phyloP scores from a whole-genome alignment of 139 green algal species.

The Trebouxia sp. region DNA sequence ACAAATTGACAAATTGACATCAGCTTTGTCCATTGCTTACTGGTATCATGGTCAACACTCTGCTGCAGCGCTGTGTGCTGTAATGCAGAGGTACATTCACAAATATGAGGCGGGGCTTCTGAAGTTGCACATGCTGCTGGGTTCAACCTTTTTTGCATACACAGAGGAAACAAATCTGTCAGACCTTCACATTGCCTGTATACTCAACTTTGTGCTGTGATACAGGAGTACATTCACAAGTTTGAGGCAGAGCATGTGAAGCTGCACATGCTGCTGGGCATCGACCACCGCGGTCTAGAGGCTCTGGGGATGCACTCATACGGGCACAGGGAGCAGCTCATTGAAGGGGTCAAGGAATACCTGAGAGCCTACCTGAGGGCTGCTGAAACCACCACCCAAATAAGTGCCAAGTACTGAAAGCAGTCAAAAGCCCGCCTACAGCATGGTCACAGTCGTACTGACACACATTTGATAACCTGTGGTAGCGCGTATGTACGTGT shows the following conservation, averaged over 20 bases:
- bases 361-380: slow-evolving; percentile 19
- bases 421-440: too few relatives aligned
- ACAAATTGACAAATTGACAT: too few relatives aligned
- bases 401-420: slow-evolving; percentile 7
- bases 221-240: slow-evolving; percentile 22
- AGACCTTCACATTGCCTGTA: too few relatives aligned
- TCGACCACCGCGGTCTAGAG: slow-evolving; percentile 2
- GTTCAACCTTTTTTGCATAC: neutral
- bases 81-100: too few relatives aligned
- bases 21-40: too few relatives aligned
- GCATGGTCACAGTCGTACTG: neutral
- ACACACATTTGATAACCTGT: too few relatives aligned
- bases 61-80: neutral
- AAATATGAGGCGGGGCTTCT: too few relatives aligned
- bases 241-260: slow-evolving; percentile 25
- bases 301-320: slow-evolving; percentile 8
- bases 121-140: too few relatives aligned
- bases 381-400: slow-evolving; percentile 14
- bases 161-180: too few relatives aligned
- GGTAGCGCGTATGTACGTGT: too few relatives aligned
- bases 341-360: slow-evolving; percentile 21
- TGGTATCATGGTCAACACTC: too few relatives aligned
- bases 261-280: slow-evolving; percentile 25
- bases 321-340: slow-evolving; percentile 19
- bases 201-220: neutral